phyloP scores from a whole-genome alignment of 176 grass and related monocot genomes.

The Oryza glumipatula region DNA sequence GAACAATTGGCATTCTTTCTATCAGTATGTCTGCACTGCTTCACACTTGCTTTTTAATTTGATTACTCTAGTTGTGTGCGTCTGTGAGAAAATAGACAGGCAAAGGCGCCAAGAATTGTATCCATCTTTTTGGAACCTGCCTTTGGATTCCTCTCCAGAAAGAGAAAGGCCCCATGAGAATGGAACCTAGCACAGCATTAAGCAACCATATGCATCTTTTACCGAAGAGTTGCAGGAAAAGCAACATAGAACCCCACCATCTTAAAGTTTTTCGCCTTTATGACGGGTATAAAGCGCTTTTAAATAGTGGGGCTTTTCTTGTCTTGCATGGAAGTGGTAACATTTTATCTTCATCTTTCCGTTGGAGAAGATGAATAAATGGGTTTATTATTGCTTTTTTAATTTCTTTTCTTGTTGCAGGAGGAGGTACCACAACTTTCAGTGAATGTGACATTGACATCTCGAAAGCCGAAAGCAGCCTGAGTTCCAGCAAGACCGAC shows the following conservation, averaged over 20 bases:
- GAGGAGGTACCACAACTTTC: constrained; percentile 54
- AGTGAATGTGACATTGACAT: constrained; percentile 32
- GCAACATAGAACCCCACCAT: constrained; percentile 1
- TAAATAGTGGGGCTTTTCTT: constrained; percentile 13
- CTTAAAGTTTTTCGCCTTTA: constrained; percentile 27
- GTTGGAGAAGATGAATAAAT: neutral
- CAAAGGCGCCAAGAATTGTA: neutral
- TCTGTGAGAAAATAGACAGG: constrained; percentile 17
- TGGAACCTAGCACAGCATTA: constrained; percentile 10
- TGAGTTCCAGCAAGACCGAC: neutral
- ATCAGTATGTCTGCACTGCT: neutral
- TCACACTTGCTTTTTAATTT: neutral
- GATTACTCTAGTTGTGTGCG: constrained; percentile 11
- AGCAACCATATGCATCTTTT: constrained; percentile 27
- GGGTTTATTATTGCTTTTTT: neutral
- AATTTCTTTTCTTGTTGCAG: constrained; percentile 55
- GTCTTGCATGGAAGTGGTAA: constrained; percentile 2
- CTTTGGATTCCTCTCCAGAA: constrained; percentile 4
- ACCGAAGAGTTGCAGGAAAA: constrained; percentile 9
- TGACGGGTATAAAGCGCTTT: constrained; percentile 27
- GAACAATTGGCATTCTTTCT: neutral
- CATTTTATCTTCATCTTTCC: constrained; percentile 24
- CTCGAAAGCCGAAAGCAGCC: constrained; percentile 1
- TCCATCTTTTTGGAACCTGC: neutral
- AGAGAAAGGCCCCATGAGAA: neutral